phyloP scores from a whole-genome alignment of 495 filamentous ascomycete species.

The Tuber borchii region DNA sequence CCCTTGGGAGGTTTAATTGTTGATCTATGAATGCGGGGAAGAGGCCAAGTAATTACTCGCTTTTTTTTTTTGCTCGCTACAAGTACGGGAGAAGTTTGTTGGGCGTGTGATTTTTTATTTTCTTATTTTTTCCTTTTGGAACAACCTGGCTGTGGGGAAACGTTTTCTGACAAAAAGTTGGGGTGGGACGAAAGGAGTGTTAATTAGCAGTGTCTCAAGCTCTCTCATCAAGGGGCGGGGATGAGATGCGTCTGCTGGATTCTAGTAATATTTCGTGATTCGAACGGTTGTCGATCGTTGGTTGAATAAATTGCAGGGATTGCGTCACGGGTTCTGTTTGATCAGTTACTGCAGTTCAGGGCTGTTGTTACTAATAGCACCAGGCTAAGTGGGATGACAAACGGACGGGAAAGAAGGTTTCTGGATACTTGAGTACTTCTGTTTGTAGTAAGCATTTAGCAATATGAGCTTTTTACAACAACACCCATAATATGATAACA shows the following conservation, averaged over 20 bases:
- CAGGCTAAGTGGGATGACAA: background rate
- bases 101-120: background rate
- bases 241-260: background rate
- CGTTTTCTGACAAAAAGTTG: background rate
- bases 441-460: background rate
- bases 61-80: slow-evolving; percentile 8
- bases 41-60: background rate
- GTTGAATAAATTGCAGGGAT: background rate
- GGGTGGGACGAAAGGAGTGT: background rate
- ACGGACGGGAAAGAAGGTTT: background rate
- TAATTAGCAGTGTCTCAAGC: background rate
- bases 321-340: background rate
- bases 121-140: background rate
- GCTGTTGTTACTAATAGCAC: background rate
- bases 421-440: background rate
- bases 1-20: background rate
- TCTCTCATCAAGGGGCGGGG: background rate
- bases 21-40: slow-evolving; percentile 25
- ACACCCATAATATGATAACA: background rate
- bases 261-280: background rate
- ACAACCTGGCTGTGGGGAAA: background rate
- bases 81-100: background rate
- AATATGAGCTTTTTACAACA: background rate
- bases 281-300: slow-evolving; percentile 1
- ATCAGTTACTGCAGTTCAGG: background rate